Conservation (phyloP, 1,284 basidiomycete species). For the Puccinia brachypodii region DNA sequence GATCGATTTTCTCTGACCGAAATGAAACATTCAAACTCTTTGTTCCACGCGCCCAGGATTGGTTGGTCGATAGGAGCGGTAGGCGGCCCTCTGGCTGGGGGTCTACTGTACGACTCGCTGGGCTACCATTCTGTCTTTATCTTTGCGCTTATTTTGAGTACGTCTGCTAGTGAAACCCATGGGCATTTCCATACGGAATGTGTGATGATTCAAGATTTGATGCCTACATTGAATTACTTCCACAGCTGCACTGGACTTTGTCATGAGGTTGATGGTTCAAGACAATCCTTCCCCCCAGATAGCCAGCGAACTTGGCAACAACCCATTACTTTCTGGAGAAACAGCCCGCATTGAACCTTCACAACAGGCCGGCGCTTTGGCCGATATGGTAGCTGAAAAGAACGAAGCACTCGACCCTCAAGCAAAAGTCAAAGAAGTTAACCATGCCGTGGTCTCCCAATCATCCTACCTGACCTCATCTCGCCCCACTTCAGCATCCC, state of each 20-base stretch:
- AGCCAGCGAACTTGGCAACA: background rate
- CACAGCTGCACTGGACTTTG: conserved; percentile 29
- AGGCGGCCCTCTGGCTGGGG: conserved; percentile 26
- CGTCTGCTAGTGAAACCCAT: background rate
- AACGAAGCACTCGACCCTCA: background rate
- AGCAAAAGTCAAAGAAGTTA: background rate
- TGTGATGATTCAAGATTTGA: background rate
- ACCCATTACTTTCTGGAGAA: background rate
- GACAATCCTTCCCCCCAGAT: too few species aligned
- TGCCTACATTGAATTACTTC: background rate
- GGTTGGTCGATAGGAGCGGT: conserved; percentile 42
- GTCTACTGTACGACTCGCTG: conserved; percentile 27
- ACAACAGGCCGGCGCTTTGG: background rate
- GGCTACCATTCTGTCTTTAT: conserved; percentile 42
- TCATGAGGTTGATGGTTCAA: conserved; percentile 8
- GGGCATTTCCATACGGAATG: too few species aligned
- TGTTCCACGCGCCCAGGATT: background rate
- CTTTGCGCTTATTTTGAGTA: conserved; percentile 33
- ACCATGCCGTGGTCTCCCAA: background rate
- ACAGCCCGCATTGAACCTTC: background rate
- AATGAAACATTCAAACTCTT: background rate
- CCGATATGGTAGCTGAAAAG: background rate
- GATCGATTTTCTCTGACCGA: background rate
- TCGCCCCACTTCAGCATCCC: background rate
- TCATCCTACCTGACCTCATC: background rate